Evolutionary conservation across 495 filamentous ascomycete species (phyloP).

Genomic region (Aspergillus kassunensis): DNA sequence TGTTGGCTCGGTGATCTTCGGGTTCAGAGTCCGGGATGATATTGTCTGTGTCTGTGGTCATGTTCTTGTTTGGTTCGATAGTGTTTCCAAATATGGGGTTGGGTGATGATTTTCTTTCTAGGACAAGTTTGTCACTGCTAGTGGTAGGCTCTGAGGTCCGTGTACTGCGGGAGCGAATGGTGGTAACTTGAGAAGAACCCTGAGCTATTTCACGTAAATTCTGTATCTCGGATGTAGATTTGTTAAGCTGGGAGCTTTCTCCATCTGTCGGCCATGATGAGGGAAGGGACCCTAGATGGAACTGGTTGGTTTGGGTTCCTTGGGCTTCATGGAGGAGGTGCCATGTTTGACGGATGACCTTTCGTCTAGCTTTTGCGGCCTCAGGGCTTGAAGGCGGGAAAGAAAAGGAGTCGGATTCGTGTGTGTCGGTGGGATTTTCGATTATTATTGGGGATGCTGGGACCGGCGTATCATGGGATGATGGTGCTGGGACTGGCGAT

Average conservation of each 20-base stretch:
- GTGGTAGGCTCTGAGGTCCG: background rate
- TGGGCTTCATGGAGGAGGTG: conserved; percentile 24
- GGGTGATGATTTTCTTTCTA: background rate
- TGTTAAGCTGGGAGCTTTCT: conserved; percentile 7
- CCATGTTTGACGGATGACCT: conserved; percentile 27
- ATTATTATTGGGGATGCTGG: conserved; percentile 14
- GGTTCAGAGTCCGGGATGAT: background rate
- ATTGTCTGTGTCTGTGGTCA: background rate
- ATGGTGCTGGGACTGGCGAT: background rate
- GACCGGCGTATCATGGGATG: background rate
- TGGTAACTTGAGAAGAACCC: background rate
- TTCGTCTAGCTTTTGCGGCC: conserved; percentile 17
- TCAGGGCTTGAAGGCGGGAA: background rate
- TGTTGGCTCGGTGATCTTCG: background rate
- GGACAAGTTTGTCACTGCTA: background rate
- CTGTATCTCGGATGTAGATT: background rate
- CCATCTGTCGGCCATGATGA: conserved; percentile 24
- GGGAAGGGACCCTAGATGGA: conserved; percentile 31
- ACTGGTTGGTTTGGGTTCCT: background rate
- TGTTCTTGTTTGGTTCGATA: background rate
- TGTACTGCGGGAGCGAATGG: background rate
- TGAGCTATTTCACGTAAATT: background rate
- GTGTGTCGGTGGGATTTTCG: background rate
- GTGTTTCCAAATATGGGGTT: background rate
- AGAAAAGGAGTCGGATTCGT: background rate